Percentiles rank a stretch among this genome's conserved stretches.
These are phyloP conservation scores for Hyparrhenia diplandra DNA, from an alignment of 176 grass and related monocot species.

Conservation along the genomic window DNA sequence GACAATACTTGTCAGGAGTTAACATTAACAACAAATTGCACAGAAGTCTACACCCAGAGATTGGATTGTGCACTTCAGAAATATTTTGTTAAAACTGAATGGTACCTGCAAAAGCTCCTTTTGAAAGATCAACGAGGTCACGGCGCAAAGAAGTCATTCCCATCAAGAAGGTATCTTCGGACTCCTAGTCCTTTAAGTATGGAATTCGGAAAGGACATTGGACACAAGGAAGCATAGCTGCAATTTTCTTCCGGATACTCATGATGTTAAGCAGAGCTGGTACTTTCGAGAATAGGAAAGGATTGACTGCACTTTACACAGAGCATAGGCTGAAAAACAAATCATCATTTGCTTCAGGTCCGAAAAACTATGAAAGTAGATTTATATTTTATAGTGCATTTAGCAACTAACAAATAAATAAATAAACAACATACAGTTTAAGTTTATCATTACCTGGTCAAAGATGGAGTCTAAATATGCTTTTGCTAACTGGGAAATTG, in stretches of 20 bases:
- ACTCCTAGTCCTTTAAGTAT: slow-evolving; percentile 70
- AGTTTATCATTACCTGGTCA: slow-evolving; percentile 59
- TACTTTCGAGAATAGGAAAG: slow-evolving; percentile 92
- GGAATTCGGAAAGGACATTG: slow-evolving; percentile 85
- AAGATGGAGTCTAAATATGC: slow-evolving; percentile 96
- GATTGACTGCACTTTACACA: slow-evolving; percentile 99
- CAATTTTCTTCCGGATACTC: slow-evolving; percentile 90
- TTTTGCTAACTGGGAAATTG: slow-evolving; percentile 93
- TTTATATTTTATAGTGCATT: background rate
- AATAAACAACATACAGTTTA: slow-evolving; percentile 3
- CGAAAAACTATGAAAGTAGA: background rate
- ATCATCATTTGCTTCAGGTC: slow-evolving; percentile 10
- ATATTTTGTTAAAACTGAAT: background rate
- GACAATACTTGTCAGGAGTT: slow-evolving; percentile 15
- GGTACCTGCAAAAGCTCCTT: slow-evolving; percentile 91
- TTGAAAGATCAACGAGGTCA: slow-evolving; percentile 96
- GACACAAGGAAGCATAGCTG: slow-evolving; percentile 86
- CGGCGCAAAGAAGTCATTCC: slow-evolving; percentile 98
- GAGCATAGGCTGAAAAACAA: slow-evolving; percentile 88
- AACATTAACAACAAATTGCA: background rate
- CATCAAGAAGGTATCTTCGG: slow-evolving; percentile 84
- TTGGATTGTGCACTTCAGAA: background rate
- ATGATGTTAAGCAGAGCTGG: slow-evolving; percentile 88
- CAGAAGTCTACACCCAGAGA: background rate
- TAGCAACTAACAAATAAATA: background rate